phyloP scores from a whole-genome alignment of 306 rosid genomes.

The Inga laurina region DNA sequence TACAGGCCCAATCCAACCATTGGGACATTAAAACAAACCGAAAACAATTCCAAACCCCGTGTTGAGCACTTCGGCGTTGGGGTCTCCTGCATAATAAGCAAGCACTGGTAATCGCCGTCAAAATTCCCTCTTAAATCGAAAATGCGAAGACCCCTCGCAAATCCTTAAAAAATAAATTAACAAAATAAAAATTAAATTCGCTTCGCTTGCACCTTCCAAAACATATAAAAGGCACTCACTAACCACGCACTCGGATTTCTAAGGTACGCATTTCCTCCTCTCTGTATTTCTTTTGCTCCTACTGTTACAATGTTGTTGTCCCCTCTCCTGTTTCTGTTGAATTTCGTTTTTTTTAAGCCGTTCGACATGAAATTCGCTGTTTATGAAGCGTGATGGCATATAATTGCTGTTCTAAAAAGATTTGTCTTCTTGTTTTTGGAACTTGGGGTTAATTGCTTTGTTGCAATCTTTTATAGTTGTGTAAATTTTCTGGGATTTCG shows the following conservation, averaged over 20 bases:
- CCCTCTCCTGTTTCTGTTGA: not conserved
- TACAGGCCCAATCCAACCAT: not conserved
- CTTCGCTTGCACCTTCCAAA: not conserved
- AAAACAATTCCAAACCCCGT: not conserved
- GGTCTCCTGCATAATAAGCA: not conserved
- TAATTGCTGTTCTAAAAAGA: not conserved
- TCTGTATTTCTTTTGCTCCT: not conserved
- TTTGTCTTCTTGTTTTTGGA: not conserved
- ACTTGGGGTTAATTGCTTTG: not conserved
- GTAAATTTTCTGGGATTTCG: not conserved
- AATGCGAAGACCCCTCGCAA: not conserved
- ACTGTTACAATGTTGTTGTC: not conserved
- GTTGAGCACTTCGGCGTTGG: not conserved
- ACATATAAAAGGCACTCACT: not conserved
- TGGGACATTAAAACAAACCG: not conserved
- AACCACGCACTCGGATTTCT: not conserved
- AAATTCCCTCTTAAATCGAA: not conserved
- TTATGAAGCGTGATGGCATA: not conserved
- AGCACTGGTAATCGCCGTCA: not conserved
- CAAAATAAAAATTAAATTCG: not conserved
- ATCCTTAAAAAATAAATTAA: not conserved
- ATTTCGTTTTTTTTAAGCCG: not conserved
- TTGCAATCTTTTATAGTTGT: not conserved
- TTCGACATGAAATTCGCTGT: not conserved
- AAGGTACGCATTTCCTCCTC: constrained; percentile 4